phyloP scores from a whole-genome alignment of 2,329 filamentous ascomycete species.

The Colletotrichum ledebouriae region DNA sequence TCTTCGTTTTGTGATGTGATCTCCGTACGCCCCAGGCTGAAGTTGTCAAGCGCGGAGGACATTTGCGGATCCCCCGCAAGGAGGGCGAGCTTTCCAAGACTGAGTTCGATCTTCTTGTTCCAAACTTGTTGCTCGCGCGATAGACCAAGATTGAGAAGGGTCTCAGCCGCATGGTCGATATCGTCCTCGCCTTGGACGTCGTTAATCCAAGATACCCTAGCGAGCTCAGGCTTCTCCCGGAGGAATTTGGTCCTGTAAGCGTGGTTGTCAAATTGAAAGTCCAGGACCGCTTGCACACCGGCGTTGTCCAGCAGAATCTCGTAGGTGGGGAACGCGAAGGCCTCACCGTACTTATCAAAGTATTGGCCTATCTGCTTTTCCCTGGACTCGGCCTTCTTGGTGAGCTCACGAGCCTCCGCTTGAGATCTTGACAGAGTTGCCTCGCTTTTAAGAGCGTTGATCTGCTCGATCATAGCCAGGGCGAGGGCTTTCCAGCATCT shows the following conservation, averaged over 20 bases:
- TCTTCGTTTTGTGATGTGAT: conserved; percentile 57
- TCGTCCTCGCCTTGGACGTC: conserved; percentile 84
- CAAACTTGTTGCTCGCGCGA: conserved; percentile 83
- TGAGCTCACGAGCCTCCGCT: conserved; percentile 50
- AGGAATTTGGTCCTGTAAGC: conserved; percentile 84
- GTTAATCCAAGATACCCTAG: conserved; percentile 94
- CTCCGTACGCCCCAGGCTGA: conserved; percentile 50
- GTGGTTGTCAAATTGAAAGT: conserved; percentile 76
- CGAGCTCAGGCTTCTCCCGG: conserved; percentile 76
- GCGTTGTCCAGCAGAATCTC: conserved; percentile 78
- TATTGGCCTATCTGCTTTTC: conserved; percentile 62
- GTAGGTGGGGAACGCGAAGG: conserved; percentile 84
- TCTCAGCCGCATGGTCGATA: conserved; percentile 78
- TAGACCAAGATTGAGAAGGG: conserved; percentile 77
- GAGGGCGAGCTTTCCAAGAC: conserved; percentile 84
- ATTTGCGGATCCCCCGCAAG: conserved; percentile 70
- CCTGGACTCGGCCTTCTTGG: conserved; percentile 60
- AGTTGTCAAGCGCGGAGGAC: conserved; percentile 42
- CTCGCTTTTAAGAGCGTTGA: conserved; percentile 51
- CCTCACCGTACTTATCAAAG: conserved; percentile 74
- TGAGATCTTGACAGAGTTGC: conserved; percentile 35
- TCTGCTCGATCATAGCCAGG: conserved; percentile 67
- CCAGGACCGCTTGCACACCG: conserved; percentile 76
- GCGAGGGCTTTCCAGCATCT: conserved; percentile 68
- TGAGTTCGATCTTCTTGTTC: conserved; percentile 94